Base-by-base conservation (phyloP, 106 monocot species). In the Phalaenopsis equestris region DNA sequence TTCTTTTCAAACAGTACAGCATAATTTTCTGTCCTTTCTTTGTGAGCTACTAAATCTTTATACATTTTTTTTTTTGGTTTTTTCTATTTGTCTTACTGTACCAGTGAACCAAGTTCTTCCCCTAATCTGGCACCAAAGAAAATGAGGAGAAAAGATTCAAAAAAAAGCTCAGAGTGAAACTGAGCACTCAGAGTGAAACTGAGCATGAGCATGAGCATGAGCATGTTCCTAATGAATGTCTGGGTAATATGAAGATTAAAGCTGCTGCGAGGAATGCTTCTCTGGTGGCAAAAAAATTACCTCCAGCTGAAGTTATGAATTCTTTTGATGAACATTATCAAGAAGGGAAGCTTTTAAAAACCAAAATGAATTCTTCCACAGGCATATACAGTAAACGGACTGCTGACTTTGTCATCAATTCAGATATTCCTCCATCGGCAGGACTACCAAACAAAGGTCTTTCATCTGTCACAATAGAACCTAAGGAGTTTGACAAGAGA, bases 101-200 rank as follows among this genome's bases (percentile, higher is more conserved):
- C 19, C 72, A 96, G 98, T 79, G 98, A 99, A 84, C 17, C 89
- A 72, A 90, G 81, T 75, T 84, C 87, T 70, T 86, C 92, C 56
- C 83, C 92, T 78, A 81, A 79, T 81, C 23, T 80, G 55, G 88
- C 80, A 67, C 89, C 88, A 80, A 99, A 81, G 88, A 99, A 95
- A 85, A 87, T 94, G 72, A 89, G 87, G 87, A 87, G 94, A 87
- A 99, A 91, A 84, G 94, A 98, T 56, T 79, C 86, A 74, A 75
- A 85, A 56, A 56, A 85, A 86, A 42, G 61, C 30, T 79, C 73
- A 76, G 30, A 58, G 76, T 75, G 88, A 88, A 42, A 80, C 41
- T 23, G 79, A 74, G 75, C 73, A 55, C n/a, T n/a, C n/a, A n/a
- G n/a, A n/a, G n/a, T n/a, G n/a, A n/a, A n/a, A n/a, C n/a, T n/a